A percentile compares a stretch with the other conserved stretches of the same genome.
These are phyloP conservation scores for Pythium vanterpoolii DNA, from an alignment of 352 stramenopile genomes.

Conservation along the genomic window DNA sequence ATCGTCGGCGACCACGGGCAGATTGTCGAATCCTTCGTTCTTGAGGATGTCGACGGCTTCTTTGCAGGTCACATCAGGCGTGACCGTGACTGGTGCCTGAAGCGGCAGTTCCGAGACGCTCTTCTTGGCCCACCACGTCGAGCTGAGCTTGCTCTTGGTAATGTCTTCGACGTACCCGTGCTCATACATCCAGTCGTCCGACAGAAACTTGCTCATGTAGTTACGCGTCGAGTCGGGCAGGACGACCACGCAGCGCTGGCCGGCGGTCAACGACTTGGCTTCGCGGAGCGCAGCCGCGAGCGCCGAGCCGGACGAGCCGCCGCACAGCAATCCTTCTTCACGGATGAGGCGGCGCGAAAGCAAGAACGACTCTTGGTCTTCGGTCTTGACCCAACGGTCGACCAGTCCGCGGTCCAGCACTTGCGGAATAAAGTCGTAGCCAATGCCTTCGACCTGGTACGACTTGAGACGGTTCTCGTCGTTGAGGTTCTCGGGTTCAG, in stretches of 20 bases:
- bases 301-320: conserved; percentile 92
- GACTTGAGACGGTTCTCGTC: conserved; percentile 87
- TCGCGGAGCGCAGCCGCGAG: conserved; percentile 81
- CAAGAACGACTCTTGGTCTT: conserved; percentile 92
- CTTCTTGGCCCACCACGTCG: conserved; percentile 95
- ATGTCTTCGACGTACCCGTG: conserved; percentile 79
- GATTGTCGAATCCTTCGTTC: conserved; percentile 87
- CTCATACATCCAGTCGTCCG: conserved; percentile 94
- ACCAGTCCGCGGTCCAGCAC: conserved; percentile 93
- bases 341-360: conserved; percentile 93
- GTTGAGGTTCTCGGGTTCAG: conserved; percentile 91
- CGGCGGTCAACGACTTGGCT: conserved; percentile 82
- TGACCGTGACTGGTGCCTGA: conserved; percentile 91
- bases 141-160: conserved; percentile 70
- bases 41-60: conserved; percentile 94
- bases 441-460: conserved; percentile 96
- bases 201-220: conserved; percentile 98
- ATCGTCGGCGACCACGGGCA: conserved; percentile 74
- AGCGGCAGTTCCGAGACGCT: conserved; percentile 87
- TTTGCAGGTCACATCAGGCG: conserved; percentile 87
- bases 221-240: conserved; percentile 95
- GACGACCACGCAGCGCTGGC: conserved; percentile 93
- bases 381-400: conserved; percentile 94
- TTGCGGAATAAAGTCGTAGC: conserved; percentile 97
- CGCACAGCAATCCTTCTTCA: conserved; percentile 94